These are phyloP conservation scores for Neonothopanus nambi DNA, from an alignment of 1,284 basidiomycete species.

Conservation along the genomic window DNA sequence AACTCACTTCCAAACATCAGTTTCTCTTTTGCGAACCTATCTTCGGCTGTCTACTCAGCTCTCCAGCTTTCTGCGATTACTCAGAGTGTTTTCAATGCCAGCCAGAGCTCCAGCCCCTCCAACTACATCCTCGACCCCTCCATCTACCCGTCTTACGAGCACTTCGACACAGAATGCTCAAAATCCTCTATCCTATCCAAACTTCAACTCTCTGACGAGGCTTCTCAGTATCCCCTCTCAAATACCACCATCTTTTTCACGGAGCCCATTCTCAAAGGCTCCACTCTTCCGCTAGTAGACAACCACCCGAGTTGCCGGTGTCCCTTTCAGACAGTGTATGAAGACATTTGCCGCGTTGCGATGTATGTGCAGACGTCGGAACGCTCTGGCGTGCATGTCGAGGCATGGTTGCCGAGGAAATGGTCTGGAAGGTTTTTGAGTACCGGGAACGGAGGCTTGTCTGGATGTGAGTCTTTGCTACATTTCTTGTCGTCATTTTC, in stretches of 20 bases:
- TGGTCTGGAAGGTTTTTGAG: conserved; percentile 14
- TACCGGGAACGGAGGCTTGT: conserved; percentile 14
- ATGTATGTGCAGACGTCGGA: conserved; percentile 7
- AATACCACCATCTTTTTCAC: conserved; percentile 7
- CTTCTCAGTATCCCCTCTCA: neutral
- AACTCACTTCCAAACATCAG: neutral
- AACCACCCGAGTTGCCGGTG: conserved; percentile 2
- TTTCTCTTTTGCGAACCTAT: neutral
- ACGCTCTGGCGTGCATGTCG: conserved; percentile 6
- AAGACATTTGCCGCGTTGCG: conserved; percentile 5
- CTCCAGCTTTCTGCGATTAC: neutral
- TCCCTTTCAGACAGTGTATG: neutral
- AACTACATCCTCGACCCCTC: no score
- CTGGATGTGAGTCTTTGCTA: conserved; percentile 7
- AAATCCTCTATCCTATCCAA: neutral
- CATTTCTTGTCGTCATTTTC: neutral
- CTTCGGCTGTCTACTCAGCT: neutral
- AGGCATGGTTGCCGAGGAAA: conserved; percentile 13
- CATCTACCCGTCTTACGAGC: no score
- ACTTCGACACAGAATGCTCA: no score
- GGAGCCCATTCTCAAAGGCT: neutral
- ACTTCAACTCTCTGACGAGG: conserved; percentile 1
- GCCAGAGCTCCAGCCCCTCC: no score
- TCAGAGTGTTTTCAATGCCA: neutral
- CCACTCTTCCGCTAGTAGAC: neutral